A percentile compares a stretch with the other conserved stretches of the same genome.
These are phyloP conservation scores for Geoglossum cookeanum DNA, from an alignment of 2,329 filamentous ascomycete species.

Conservation along the genomic window DNA sequence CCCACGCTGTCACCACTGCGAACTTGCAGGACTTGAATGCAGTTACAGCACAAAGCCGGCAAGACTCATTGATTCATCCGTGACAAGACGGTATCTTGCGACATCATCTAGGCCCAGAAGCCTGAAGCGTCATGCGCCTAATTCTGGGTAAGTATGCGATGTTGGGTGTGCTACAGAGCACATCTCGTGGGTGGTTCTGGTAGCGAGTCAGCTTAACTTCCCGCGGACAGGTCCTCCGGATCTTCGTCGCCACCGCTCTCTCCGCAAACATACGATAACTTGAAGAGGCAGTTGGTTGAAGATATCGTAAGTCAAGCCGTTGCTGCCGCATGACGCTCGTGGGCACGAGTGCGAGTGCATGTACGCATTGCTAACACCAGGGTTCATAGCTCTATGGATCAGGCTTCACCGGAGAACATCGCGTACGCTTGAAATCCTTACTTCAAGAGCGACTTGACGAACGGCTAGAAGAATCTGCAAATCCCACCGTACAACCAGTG, in stretches of 20 bases:
- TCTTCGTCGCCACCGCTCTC: neutral
- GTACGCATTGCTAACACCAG: neutral
- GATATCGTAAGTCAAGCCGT: neutral
- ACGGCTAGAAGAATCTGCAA: neutral
- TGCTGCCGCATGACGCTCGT: no score
- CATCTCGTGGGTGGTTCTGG: no score
- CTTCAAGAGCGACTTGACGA: neutral
- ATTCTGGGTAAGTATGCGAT: neutral
- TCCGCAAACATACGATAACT: neutral
- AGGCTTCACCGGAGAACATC: neutral
- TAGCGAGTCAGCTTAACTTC: neutral
- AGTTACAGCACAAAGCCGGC: neutral
- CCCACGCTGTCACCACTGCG: constrained; percentile 3
- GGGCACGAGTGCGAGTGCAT: neutral
- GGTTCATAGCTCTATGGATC: neutral
- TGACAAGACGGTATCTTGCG: neutral
- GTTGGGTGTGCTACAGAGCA: no score
- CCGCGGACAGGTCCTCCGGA: neutral
- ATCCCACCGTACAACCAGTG: neutral
- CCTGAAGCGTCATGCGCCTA: neutral
- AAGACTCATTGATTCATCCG: constrained; percentile 1
- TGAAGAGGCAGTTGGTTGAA: neutral
- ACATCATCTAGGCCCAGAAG: neutral
- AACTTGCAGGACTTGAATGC: neutral
- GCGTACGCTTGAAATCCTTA: neutral